These are phyloP conservation scores for Sporisorium graminicola DNA, from an alignment of 1,284 basidiomycete genomes.

Conservation along the genomic window DNA sequence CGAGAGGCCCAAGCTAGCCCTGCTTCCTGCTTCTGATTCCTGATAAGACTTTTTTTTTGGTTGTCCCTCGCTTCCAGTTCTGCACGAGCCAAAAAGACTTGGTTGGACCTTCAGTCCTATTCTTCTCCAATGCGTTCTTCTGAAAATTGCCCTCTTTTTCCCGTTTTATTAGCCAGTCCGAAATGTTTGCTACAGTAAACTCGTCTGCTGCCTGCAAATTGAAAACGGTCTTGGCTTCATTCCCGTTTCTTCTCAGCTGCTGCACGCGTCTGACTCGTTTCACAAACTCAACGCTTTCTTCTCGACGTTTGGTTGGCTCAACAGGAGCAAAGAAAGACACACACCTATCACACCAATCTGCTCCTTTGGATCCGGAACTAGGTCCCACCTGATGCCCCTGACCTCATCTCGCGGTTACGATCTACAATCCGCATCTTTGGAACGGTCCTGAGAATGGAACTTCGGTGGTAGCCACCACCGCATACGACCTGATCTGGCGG, in stretches of 20 bases:
- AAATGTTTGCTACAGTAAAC: neutral
- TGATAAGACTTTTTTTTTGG: conserved; percentile 25
- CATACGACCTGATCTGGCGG: neutral
- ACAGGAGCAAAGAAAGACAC: too few relatives aligned
- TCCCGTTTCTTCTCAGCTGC: conserved; percentile 9
- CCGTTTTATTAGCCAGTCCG: conserved; percentile 40
- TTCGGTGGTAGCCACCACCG: neutral
- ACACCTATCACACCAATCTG: too few relatives aligned
- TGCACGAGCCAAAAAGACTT: conserved; percentile 15
- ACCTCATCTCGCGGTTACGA: neutral
- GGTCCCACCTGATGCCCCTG: too few relatives aligned
- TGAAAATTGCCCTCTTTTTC: neutral
- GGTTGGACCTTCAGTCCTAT: neutral
- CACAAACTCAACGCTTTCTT: neutral
- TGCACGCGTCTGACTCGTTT: conserved; percentile 32
- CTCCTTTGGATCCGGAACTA: too few relatives aligned
- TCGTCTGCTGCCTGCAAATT: conserved; percentile 9
- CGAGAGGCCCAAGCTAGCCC: neutral
- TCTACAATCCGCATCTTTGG: neutral
- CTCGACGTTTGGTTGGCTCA: neutral
- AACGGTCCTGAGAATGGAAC: neutral
- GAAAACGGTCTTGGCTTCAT: too few relatives aligned
- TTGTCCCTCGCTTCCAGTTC: neutral
- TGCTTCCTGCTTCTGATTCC: too few relatives aligned
- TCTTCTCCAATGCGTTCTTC: conserved; percentile 1